These are phyloP conservation scores for Nemania serpens DNA, from an alignment of 2,329 filamentous ascomycete species.

Conservation along the genomic window DNA sequence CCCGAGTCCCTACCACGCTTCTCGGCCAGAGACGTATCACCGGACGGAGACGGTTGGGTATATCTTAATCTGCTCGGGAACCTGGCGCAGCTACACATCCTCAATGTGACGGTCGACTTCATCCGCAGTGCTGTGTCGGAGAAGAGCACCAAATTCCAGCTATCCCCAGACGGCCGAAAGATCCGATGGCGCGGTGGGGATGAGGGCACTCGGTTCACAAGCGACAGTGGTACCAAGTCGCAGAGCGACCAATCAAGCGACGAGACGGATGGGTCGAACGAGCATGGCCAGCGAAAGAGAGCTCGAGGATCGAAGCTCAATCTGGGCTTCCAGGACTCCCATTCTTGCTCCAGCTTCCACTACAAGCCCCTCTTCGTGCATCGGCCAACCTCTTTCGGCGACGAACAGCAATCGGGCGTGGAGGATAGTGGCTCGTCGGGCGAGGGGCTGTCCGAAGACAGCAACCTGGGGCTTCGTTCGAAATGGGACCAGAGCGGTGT, in stretches of 20 bases:
- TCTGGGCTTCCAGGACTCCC: constrained; percentile 42
- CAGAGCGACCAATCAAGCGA: constrained; percentile 55
- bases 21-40: constrained; percentile 55
- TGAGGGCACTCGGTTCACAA: constrained; percentile 67
- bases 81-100: constrained; percentile 82
- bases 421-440: constrained; percentile 56
- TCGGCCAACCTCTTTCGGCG: constrained; percentile 48
- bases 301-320: constrained; percentile 50
- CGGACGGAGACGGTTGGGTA: constrained; percentile 76
- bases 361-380: constrained; percentile 68
- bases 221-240: constrained; percentile 60
- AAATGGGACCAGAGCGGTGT: constrained; percentile 49
- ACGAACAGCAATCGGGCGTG: constrained; percentile 50
- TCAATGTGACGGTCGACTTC: constrained; percentile 80
- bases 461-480: constrained; percentile 52
- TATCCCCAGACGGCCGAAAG: constrained; percentile 77
- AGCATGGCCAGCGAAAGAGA: constrained; percentile 50
- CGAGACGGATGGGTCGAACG: constrained; percentile 51
- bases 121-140: constrained; percentile 73
- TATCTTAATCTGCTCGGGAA: constrained; percentile 81
- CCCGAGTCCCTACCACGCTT: constrained; percentile 57
- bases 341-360: constrained; percentile 58
- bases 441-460: constrained; percentile 52
- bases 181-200: constrained; percentile 77
- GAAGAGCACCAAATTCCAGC: constrained; percentile 74